Base-by-base conservation (phyloP, 2,329 filamentous ascomycete species). In the Neurospora sp. region DNA sequence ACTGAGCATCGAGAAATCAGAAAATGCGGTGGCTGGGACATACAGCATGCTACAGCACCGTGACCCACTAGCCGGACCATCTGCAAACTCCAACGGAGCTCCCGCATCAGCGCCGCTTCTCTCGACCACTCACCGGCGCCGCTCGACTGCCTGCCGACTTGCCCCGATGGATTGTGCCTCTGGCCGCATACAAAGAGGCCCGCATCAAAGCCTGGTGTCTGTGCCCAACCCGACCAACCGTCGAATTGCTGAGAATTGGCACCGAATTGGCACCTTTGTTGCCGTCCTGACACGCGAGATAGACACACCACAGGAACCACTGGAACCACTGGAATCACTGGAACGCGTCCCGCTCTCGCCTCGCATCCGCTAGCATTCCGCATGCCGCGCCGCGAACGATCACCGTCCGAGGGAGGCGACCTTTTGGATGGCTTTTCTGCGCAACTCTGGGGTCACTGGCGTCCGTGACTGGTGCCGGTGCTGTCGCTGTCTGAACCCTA, bases 161-260 rank as follows among this genome's bases (percentile, higher is more conserved):
- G 68, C 73, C 73, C 74, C 74, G 71, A 70, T 69, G 68, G 72
- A 71, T 67, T 72, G 71, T 73, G 76, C 74, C 69, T 67, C 43
- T 74, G 76, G 75, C 76, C 75, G 76, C 76, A 77, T 76, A 76
- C 72, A 68, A 68, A 42, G 73, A 73, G 76, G 74, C 76, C 76
- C 73, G 75, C 74, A 76, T 72, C 73, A 76, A 70, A 71, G 71
- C 69, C 70, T 68, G 58, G 69, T 73, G 68, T 74, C 73, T 69
- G 70, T 72, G 73, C 73, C 74, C 74, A 75, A 76, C 73, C 66
- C 42, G 10, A 67, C 72, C 71, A 74, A 75, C 38, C 67, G 71
- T 73, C 75, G 74, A 74, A 62, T 62, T 17, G 23, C 52, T 62
- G 52, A 36, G 28, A 62, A 62, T 8, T 62, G 52, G 52, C 52